A percentile compares a stretch with the other conserved stretches of the same genome.
Evolutionary conservation across 495 filamentous ascomycete species (phyloP).

Genomic region (Collariella sp.): DNA sequence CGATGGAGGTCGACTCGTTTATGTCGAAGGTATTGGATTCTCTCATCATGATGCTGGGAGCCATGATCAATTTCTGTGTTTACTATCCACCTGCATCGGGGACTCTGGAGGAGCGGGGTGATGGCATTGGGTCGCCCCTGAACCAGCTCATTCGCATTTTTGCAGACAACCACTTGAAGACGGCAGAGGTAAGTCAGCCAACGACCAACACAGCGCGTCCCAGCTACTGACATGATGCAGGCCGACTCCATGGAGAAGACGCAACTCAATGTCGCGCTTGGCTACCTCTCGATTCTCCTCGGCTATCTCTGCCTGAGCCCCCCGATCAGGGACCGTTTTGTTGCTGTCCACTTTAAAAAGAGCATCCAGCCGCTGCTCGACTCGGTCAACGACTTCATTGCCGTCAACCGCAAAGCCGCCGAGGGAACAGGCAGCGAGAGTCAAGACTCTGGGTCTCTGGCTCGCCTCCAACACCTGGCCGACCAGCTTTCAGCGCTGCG

Average conservation of each 20-base stretch:
- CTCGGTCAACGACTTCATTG: slow-evolving; percentile 79
- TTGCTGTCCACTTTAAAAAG: slow-evolving; percentile 46
- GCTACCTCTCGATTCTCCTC: slow-evolving; percentile 80
- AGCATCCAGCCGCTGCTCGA: slow-evolving; percentile 57
- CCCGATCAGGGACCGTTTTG: slow-evolving; percentile 43
- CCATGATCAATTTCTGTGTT: slow-evolving; percentile 85
- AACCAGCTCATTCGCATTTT: slow-evolving; percentile 43
- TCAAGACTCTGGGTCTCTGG: slow-evolving; percentile 40
- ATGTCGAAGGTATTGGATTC: slow-evolving; percentile 48
- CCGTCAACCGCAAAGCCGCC: slow-evolving; percentile 68
- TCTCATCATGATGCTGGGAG: slow-evolving; percentile 70
- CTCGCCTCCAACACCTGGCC: slow-evolving; percentile 49
- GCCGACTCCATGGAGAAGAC: slow-evolving; percentile 76
- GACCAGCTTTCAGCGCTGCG: slow-evolving; percentile 19
- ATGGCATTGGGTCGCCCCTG: slow-evolving; percentile 28
- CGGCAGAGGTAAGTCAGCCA: slow-evolving; percentile 40
- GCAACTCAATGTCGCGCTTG: slow-evolving; percentile 80
- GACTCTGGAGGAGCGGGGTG: slow-evolving; percentile 26
- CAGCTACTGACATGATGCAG: slow-evolving; percentile 34
- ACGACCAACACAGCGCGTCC: not conserved
- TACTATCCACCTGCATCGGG: slow-evolving; percentile 49
- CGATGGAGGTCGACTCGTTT: slow-evolving; percentile 31
- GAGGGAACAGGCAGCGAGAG: slow-evolving; percentile 39
- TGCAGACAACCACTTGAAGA: slow-evolving; percentile 42
- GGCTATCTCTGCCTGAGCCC: slow-evolving; percentile 63